phyloP scores from a whole-genome alignment of 139 green algal genomes.

The Bryopsis sp. region DNA sequence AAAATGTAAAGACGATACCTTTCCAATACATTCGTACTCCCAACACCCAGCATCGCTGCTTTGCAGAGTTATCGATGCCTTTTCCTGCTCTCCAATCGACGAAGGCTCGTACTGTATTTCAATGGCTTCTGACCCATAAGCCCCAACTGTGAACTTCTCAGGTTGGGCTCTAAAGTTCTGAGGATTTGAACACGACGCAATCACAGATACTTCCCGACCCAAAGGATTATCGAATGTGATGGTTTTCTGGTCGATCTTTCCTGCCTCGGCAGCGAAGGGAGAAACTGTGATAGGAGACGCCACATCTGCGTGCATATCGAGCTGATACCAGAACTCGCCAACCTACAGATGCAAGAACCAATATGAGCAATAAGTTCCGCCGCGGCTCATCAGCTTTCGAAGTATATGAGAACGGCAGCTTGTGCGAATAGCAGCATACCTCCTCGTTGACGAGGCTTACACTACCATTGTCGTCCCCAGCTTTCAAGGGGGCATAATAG shows the following conservation, averaged over 20 bases:
- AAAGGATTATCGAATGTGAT: neutral
- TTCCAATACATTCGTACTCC: constrained; percentile 26
- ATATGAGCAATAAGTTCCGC: neutral
- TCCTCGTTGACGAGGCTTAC: constrained; percentile 43
- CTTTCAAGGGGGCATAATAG: constrained; percentile 45
- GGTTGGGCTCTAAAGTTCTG: constrained; percentile 27
- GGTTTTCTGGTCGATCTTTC: constrained; percentile 6
- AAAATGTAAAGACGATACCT: no score
- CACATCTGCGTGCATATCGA: constrained; percentile 35
- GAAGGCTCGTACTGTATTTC: constrained; percentile 35
- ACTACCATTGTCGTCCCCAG: constrained; percentile 22
- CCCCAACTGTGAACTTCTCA: constrained; percentile 18
- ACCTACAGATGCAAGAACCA: constrained; percentile 11
- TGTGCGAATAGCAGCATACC: constrained; percentile 25
- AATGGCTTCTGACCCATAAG: constrained; percentile 24
- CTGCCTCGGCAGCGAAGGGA: constrained; percentile 33
- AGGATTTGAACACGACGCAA: constrained; percentile 22
- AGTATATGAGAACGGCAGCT: no score
- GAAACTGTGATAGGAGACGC: constrained; percentile 27
- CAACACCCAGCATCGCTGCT: constrained; percentile 24
- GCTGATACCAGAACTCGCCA: constrained; percentile 55
- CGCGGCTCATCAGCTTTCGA: neutral
- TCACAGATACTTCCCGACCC: constrained; percentile 11
- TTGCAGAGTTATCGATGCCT: constrained; percentile 22
- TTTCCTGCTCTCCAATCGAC: constrained; percentile 30